A percentile compares a stretch with the other conserved stretches of the same genome.
Conservation (phyloP, 805 yeast genomes). For the Yamadazyma philogaea region DNA sequence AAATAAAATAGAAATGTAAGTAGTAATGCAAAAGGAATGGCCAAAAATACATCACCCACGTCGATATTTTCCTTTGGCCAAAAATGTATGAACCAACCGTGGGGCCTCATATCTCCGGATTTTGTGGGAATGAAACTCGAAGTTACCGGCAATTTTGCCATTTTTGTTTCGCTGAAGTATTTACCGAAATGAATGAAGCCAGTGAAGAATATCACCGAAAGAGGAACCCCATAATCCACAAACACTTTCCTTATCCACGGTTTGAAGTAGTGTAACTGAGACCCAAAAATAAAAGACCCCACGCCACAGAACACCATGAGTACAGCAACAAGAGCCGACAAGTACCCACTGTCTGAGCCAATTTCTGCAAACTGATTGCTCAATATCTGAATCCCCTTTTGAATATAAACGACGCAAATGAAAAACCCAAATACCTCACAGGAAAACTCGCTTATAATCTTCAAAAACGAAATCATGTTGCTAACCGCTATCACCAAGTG, state of each 20-base stretch:
- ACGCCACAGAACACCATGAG: conserved; percentile 77
- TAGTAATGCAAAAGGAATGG: conserved; percentile 87
- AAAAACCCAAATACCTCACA: conserved; percentile 94
- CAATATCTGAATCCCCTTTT: conserved; percentile 85
- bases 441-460: conserved; percentile 73
- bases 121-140: conserved; percentile 72
- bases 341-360: conserved; percentile 54
- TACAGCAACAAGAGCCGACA: conserved; percentile 70
- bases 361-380: conserved; percentile 58
- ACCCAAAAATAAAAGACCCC: conserved; percentile 55
- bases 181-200: conserved; percentile 95
- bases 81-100: conserved; percentile 77
- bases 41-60: conserved; percentile 77
- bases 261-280: conserved; percentile 57
- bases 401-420: conserved; percentile 81
- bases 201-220: conserved; percentile 82
- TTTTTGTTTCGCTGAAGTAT: conserved; percentile 49
- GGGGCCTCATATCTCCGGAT: conserved; percentile 34
- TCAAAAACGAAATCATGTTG: conserved; percentile 65
- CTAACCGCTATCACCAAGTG: conserved; percentile 70
- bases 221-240: conserved; percentile 83
- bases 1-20: conserved; percentile 84
- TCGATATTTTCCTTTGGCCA: conserved; percentile 58
- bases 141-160: conserved; percentile 66
- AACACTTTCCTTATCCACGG: conserved; percentile 63